Conservation (phyloP, 495 filamentous ascomycete species). For the Aspergillus olivimuriae region DNA sequence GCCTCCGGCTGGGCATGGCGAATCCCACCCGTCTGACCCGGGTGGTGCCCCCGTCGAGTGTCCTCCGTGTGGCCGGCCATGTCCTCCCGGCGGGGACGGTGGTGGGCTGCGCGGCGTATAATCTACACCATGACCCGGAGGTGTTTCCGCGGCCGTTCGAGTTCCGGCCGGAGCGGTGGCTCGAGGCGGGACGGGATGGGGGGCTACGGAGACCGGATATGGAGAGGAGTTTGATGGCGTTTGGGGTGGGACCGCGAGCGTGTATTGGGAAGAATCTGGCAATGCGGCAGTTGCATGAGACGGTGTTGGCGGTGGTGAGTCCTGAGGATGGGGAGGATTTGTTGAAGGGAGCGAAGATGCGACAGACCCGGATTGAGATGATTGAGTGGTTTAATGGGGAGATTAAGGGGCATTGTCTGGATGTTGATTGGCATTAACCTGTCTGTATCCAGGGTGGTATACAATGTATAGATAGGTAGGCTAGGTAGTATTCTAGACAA, state of each 20-base stretch:
- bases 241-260: conserved; percentile 1
- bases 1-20: conserved; percentile 2
- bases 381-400: conserved; percentile 5
- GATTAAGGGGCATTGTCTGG: conserved; percentile 1
- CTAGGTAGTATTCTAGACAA: too few relatives aligned
- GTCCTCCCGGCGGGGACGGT: not conserved
- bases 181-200: not conserved
- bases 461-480: too few relatives aligned
- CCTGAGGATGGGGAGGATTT: not conserved
- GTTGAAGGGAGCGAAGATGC: not conserved
- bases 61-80: not conserved
- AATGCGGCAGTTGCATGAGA: not conserved
- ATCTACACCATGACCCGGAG: not conserved
- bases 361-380: not conserved
- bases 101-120: not conserved
- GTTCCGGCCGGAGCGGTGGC: conserved; percentile 1
- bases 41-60: not conserved
- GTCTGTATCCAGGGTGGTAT: too few relatives aligned
- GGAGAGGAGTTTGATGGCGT: not conserved
- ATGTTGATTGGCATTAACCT: not conserved
- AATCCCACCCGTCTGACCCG: conserved; percentile 1
- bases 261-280: conserved; percentile 4
- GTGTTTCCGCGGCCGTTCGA: conserved; percentile 2
- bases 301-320: not conserved
- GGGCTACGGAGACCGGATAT: not conserved